Base-by-base conservation (phyloP, 2,329 filamentous ascomycete genomes). In the Madurella fahalii region DNA sequence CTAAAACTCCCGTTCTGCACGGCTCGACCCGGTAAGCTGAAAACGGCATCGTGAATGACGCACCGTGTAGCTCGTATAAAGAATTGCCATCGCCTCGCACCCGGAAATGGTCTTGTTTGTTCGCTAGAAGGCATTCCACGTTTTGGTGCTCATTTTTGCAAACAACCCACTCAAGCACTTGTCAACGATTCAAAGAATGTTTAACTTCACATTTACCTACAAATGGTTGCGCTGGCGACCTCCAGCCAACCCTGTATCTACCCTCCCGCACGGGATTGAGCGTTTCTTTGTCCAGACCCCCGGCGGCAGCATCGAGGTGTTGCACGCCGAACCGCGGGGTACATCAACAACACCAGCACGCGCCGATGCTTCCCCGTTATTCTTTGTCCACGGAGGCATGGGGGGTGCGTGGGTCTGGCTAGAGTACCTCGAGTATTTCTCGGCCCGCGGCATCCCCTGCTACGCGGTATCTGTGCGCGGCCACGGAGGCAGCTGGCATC, bases 371-470 rank as follows among this genome's bases (percentile, higher is more conserved):
- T 64, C 71, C 9, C 72, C 76, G 2, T 64, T 81, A 12, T 73
- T 81, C 67, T 80, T 82, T 65, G 68, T 74, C 34, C 79, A 82
- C 58, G 79, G 79, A 40, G 78, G 78, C 47, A 80, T 81, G 70
- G 79, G 78, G 40, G 71, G 71, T 51, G 80, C 79, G 8, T 74
- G 73, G 64, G 72, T 80, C 17, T 82, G 78, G 77, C 68, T 74
- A 9, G 70, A 74, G 42, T 83, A 78, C 60, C 75, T 83, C 71
- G 68, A 67, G 20, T 78, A 71, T 60, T 74, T 82, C 52, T 68
- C 76, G 2, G 58, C 66, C 5, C 65, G 65, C 20, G 73, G 75
- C 13, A 71, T 78, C 56, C 70, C 74, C 1, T 77, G 76, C 63
- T 83, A 81, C 60, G 77, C 80, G 11, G 59, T 81, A 34, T 80